A percentile compares a stretch with the other conserved stretches of the same genome.
Evolutionary conservation across 306 rosid genomes (phyloP).

Genomic region (Mucuna pruriens): DNA sequence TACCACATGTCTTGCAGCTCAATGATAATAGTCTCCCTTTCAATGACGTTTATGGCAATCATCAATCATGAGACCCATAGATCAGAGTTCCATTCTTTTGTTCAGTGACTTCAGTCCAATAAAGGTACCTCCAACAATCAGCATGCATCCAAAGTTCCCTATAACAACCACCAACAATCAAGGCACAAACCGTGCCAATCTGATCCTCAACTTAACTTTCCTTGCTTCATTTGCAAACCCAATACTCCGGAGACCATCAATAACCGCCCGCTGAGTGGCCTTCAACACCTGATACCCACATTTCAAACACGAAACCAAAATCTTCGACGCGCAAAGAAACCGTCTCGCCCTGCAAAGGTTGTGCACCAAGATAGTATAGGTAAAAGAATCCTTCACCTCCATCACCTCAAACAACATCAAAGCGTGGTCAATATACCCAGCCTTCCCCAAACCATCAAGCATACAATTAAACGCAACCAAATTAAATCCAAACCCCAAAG

Average conservation of each 20-base stretch:
- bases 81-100: neutral
- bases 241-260: conserved; percentile 56
- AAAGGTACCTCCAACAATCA: conserved; percentile 1
- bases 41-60: conserved; percentile 7
- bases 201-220: conserved; percentile 56
- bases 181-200: conserved; percentile 41
- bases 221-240: conserved; percentile 70
- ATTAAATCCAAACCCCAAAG: conserved; percentile 60
- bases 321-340: conserved; percentile 65
- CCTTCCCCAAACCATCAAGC: conserved; percentile 80
- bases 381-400: conserved; percentile 72
- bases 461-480: conserved; percentile 73
- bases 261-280: conserved; percentile 68
- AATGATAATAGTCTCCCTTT: neutral
- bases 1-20: conserved; percentile 19
- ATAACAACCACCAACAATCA: conserved; percentile 37
- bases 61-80: neutral
- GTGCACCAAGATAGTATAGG: conserved; percentile 70
- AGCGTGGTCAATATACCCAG: conserved; percentile 73
- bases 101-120: neutral
- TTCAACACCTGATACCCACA: conserved; percentile 57
- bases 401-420: conserved; percentile 65
- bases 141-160: neutral
- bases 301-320: conserved; percentile 60
- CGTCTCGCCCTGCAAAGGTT: conserved; percentile 78